These are phyloP conservation scores for Decorospora gaudefroyi DNA, from an alignment of 2,329 filamentous ascomycete genomes.

Conservation along the genomic window DNA sequence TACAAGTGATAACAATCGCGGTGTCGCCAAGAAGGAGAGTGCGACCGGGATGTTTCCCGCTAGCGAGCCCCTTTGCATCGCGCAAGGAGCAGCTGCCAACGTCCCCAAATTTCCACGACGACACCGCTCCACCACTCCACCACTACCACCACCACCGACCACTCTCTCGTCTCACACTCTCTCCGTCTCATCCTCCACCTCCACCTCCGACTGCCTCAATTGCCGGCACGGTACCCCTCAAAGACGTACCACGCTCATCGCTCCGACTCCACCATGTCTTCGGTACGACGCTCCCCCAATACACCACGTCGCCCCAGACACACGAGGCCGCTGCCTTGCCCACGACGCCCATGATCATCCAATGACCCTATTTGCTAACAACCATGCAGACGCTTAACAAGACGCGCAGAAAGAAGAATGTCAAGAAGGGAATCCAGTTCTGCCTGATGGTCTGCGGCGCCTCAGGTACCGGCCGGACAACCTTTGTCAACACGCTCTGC, in stretches of 20 bases:
- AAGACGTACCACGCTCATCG: constrained; percentile 26
- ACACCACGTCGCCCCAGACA: constrained; percentile 30
- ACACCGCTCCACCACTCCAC: constrained; percentile 37
- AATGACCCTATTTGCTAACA: constrained; percentile 36
- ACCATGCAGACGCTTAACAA: constrained; percentile 62
- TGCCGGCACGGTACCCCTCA: constrained; percentile 24
- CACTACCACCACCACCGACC: no score
- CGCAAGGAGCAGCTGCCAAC: constrained; percentile 46
- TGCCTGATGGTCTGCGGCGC: constrained; percentile 99
- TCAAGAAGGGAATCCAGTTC: constrained; percentile 99
- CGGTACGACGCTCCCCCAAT: constrained; percentile 40
- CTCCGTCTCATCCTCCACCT: constrained; percentile 26
- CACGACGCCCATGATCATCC: constrained; percentile 18
- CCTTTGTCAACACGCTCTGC: constrained; percentile 99
- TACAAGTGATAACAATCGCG: constrained; percentile 25
- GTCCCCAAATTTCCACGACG: constrained; percentile 49
- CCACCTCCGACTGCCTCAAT: constrained; percentile 25
- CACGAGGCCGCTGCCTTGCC: constrained; percentile 24
- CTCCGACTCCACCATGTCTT: constrained; percentile 43
- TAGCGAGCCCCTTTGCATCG: constrained; percentile 51
- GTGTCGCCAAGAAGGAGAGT: constrained; percentile 37
- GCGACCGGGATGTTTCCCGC: constrained; percentile 37
- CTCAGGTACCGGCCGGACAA: constrained; percentile 96
- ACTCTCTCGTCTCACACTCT: no score
- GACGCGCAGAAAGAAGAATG: constrained; percentile 99